Conservation (phyloP, 2,329 filamentous ascomycete species). For the Nigrospora sphaerica region DNA sequence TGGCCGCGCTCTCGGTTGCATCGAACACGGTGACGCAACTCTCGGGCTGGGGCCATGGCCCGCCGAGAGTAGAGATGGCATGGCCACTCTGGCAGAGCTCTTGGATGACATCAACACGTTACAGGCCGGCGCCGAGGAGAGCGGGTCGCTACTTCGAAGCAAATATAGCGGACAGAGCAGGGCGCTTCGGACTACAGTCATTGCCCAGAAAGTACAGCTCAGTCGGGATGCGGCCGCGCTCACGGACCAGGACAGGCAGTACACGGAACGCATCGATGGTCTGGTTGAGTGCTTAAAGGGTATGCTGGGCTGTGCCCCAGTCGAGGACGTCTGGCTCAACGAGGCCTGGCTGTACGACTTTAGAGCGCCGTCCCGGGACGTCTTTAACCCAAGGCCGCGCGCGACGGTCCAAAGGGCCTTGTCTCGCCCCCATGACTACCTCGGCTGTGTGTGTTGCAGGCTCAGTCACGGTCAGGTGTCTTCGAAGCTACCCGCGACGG, state of each 20-base stretch:
- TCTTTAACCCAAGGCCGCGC: slow-evolving; percentile 69
- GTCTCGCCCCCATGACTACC: slow-evolving; percentile 67
- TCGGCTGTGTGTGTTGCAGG: slow-evolving; percentile 65
- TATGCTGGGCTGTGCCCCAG: slow-evolving; percentile 25
- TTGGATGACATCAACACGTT: slow-evolving; percentile 40
- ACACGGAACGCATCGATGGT: slow-evolving; percentile 57
- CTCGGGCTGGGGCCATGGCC: slow-evolving; percentile 26
- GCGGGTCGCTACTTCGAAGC: slow-evolving; percentile 54
- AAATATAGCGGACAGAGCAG: slow-evolving; percentile 67
- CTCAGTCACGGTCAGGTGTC: slow-evolving; percentile 40
- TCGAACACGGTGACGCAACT: slow-evolving; percentile 28
- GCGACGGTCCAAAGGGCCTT: slow-evolving; percentile 65
- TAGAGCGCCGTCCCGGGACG: slow-evolving; percentile 60
- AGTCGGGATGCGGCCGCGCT: slow-evolving; percentile 67
- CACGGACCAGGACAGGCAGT: slow-evolving; percentile 62
- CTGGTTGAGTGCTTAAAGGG: slow-evolving; percentile 42
- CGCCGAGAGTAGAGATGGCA: slow-evolving; percentile 22
- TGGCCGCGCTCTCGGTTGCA: slow-evolving; percentile 29
- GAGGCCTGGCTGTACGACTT: slow-evolving; percentile 74
- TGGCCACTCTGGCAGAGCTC: slow-evolving; percentile 29
- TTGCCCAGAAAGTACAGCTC: slow-evolving; percentile 75
- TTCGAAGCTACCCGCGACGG: slow-evolving; percentile 60
- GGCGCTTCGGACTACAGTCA: slow-evolving; percentile 67
- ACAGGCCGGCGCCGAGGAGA: slow-evolving; percentile 32
- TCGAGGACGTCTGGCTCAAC: slow-evolving; percentile 49